A percentile compares a stretch with the other conserved stretches of the same genome.
Conservation (phyloP, 495 filamentous ascomycete genomes). For the Sporormia fimetaria region DNA sequence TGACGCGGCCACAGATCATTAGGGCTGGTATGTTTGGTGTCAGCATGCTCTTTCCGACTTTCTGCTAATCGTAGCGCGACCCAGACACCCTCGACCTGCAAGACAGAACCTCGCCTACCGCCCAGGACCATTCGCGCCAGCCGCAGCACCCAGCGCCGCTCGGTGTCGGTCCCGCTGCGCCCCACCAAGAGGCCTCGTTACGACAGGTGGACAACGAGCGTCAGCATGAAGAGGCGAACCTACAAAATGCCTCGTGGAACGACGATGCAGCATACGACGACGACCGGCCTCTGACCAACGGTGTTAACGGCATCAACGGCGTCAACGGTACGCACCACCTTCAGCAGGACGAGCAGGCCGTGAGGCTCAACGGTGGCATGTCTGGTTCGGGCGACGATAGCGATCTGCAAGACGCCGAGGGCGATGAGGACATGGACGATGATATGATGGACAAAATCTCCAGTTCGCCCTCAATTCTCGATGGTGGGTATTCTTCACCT, state of each 20-base stretch:
- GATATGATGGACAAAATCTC: slow-evolving; percentile 96
- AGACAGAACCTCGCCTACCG: slow-evolving; percentile 65
- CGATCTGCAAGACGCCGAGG: slow-evolving; percentile 57
- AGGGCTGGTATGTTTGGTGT: slow-evolving; percentile 57
- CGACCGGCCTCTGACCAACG: slow-evolving; percentile 18
- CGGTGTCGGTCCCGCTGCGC: slow-evolving; percentile 51
- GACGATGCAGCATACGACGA: slow-evolving; percentile 34
- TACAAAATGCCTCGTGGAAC: slow-evolving; percentile 37
- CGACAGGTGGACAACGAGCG: slow-evolving; percentile 64
- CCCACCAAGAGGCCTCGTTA: slow-evolving; percentile 75
- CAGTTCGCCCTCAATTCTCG: slow-evolving; percentile 94
- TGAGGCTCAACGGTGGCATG: slow-evolving; percentile 22
- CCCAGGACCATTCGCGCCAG: slow-evolving; percentile 62
- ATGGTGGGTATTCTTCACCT: slow-evolving; percentile 62
- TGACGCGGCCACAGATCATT: slow-evolving; percentile 69
- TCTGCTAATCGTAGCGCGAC: slow-evolving; percentile 3
- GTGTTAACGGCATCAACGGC: slow-evolving; percentile 23
- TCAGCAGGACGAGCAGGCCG: slow-evolving; percentile 19
- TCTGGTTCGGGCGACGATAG: slow-evolving; percentile 12
- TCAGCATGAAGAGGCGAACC: slow-evolving; percentile 50
- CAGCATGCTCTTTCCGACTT: no score
- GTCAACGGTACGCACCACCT: slow-evolving; percentile 19
- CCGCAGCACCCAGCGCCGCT: slow-evolving; percentile 39
- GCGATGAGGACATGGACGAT: slow-evolving; percentile 59
- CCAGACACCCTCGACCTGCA: slow-evolving; percentile 94